Evolutionary conservation across 768 basidiomycete species (phyloP).

Genomic region (Mycena kentingensis): DNA sequence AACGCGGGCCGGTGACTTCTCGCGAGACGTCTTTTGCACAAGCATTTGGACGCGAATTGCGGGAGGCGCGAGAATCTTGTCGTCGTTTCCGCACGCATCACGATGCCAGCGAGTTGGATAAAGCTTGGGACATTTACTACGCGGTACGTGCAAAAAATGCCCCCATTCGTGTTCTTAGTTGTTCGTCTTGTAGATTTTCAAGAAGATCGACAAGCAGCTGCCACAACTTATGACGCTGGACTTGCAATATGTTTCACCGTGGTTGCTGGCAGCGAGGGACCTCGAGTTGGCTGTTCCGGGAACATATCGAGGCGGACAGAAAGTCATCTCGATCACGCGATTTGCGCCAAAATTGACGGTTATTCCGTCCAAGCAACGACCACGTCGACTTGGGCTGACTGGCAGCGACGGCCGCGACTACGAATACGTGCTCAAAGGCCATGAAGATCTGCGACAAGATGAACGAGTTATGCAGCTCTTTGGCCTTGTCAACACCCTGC

Average conservation of each 20-base stretch:
- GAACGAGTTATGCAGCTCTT: slow-evolving; percentile 99
- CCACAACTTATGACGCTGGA: slow-evolving; percentile 88
- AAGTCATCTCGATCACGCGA: slow-evolving; percentile 77
- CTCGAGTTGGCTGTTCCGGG: slow-evolving; percentile 96
- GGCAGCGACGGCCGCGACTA: slow-evolving; percentile 95
- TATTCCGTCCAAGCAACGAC: slow-evolving; percentile 96
- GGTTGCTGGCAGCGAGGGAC: slow-evolving; percentile 82
- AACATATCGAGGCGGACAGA: slow-evolving; percentile 88
- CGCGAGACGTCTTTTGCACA: slow-evolving; percentile 95
- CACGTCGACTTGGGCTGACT: slow-evolving; percentile 81
- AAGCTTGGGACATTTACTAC: slow-evolving; percentile 99
- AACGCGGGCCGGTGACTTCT: slow-evolving; percentile 91
- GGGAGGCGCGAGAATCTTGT: slow-evolving; percentile 90
- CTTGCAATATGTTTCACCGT: slow-evolving; percentile 95
- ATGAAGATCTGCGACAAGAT: slow-evolving; percentile 98
- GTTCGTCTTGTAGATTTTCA: slow-evolving; percentile 70
- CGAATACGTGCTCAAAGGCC: slow-evolving; percentile 91
- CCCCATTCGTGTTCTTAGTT: not conserved
- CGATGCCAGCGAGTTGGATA: slow-evolving; percentile 88
- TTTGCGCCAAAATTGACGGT: slow-evolving; percentile 91
- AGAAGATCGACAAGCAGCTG: slow-evolving; percentile 92
- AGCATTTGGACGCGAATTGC: slow-evolving; percentile 88
- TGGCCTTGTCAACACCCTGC: slow-evolving; percentile 91
- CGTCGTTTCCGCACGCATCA: slow-evolving; percentile 83
- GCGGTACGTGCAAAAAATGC: slow-evolving; percentile 62